Evolutionary conservation across 2,329 filamentous ascomycete genomes (phyloP).

Genomic region (Phialophora tarda): DNA sequence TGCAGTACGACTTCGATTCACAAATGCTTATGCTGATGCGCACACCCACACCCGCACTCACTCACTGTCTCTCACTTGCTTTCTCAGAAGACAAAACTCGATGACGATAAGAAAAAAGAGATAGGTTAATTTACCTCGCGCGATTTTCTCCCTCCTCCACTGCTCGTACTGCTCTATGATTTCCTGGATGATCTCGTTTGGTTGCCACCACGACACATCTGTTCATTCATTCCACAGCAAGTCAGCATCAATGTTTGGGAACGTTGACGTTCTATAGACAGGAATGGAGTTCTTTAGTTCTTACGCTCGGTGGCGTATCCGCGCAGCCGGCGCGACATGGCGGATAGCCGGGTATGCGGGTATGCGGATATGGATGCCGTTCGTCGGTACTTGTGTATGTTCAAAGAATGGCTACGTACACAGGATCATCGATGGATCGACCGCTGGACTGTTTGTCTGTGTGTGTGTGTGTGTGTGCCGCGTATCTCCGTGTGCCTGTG

Average conservation of each 20-base stretch:
- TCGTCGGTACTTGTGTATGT: too few relatives aligned
- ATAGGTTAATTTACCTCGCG: constrained; percentile 18
- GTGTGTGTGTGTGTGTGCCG: too few relatives aligned
- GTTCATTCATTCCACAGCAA: neutral
- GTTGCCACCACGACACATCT: constrained; percentile 28
- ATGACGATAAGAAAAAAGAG: neutral
- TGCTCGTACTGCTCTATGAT: constrained; percentile 27
- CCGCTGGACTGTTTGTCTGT: too few relatives aligned
- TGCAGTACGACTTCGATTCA: neutral
- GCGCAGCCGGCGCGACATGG: constrained; percentile 19
- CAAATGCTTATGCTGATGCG: neutral
- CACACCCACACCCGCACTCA: too few relatives aligned
- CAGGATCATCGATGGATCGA: too few relatives aligned
- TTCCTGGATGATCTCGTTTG: constrained; percentile 28
- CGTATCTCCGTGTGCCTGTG: too few relatives aligned
- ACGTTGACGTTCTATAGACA: neutral
- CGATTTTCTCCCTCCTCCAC: constrained; percentile 21
- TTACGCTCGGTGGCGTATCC: constrained; percentile 20
- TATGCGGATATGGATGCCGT: too few relatives aligned
- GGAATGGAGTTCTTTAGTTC: neutral
- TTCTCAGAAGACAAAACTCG: neutral
- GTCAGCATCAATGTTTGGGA: neutral
- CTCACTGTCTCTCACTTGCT: too few relatives aligned
- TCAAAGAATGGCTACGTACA: too few relatives aligned
- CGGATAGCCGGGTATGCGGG: neutral